Base-by-base conservation (phyloP, 768 basidiomycete species). In the Psilocybe azurescens region DNA sequence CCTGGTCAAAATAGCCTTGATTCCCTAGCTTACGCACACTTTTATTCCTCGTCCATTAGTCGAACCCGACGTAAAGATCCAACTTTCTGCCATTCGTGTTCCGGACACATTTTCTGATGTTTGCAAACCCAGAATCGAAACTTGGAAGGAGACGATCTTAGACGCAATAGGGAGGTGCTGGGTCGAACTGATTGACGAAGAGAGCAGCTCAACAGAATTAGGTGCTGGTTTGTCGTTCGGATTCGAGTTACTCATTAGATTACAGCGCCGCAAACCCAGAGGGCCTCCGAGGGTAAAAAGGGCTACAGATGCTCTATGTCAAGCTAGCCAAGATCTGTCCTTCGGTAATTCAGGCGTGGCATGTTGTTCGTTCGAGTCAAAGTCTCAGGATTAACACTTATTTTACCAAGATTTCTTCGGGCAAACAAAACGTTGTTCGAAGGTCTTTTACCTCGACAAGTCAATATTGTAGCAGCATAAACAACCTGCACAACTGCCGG, bases 81-180 rank as follows among this genome's bases (percentile, higher is more conserved):
- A 80, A 66, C 67, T 76, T 28, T 78, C 69, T 18, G 83, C 86
- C 24, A 68, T 86, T 44, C 70, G 74, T 65, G 79, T 83, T 41
- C 73, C 89, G 16, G 61, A 53, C 2, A 73, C 73, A 6, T 70
- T 90, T 24, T 79, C 91, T 16, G 72, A 75, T 24, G 83, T 78
- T 36, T 91, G 90, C 68, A 65, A 74, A 4, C 81, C 81, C 9
- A 79, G 89, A 55, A 86, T 92, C 53, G 67, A 73, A n/a, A 73
- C 74, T n/a, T 92, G 90, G 91, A 87, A 84, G 58, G 81, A 80
- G 16, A 82, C 80, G 9, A 86, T 93, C 28, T 62, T 90, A 41
- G 84, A 89, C 67, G 87, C 78, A 5, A 70, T 90, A 48, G 84
- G 80, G 39, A 80, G 83, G 63, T 89, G 87, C 65, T 93, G 92